Evolutionary conservation across 2,329 filamentous ascomycete genomes (phyloP).

Genomic region (Ophiostoma himal-ulmi): DNA sequence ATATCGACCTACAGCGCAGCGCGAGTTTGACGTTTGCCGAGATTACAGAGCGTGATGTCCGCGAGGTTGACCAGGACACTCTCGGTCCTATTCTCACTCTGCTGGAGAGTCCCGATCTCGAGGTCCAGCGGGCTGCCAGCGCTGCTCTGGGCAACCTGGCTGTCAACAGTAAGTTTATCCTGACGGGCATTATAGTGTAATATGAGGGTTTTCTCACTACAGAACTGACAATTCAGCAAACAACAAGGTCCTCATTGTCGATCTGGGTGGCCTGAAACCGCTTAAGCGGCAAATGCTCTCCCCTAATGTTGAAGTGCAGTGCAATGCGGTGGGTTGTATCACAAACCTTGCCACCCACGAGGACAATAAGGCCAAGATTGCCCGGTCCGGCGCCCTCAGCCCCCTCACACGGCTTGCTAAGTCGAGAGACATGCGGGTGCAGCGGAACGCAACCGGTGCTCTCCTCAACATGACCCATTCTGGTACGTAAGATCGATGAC

Average conservation of each 20-base stretch:
- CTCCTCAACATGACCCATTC: constrained; percentile 99
- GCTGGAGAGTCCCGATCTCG: constrained; percentile 89
- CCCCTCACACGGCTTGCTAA: constrained; percentile 89
- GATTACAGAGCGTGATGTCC: constrained; percentile 97
- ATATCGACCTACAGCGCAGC: constrained; percentile 94
- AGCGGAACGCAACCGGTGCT: constrained; percentile 93
- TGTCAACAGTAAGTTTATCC: constrained; percentile 72
- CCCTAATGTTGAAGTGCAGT: constrained; percentile 95
- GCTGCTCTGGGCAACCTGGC: constrained; percentile 93
- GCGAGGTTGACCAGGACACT: constrained; percentile 90
- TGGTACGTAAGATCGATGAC: constrained; percentile 49
- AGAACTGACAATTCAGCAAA: constrained; percentile 55
- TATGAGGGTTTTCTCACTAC: neutral
- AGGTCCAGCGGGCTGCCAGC: constrained; percentile 93
- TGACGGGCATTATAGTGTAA: neutral
- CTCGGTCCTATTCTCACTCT: constrained; percentile 94
- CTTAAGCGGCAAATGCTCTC: constrained; percentile 98
- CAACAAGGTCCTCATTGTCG: constrained; percentile 95
- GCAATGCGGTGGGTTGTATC: constrained; percentile 97
- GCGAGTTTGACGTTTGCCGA: constrained; percentile 98
- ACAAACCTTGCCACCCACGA: constrained; percentile 97
- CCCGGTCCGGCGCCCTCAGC: constrained; percentile 83
- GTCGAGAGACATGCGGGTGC: constrained; percentile 97
- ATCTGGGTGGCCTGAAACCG: constrained; percentile 80
- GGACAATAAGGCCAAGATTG: constrained; percentile 98